Conservation (phyloP, 2,329 filamentous ascomycete genomes). For the Beauveria brongniartii region DNA sequence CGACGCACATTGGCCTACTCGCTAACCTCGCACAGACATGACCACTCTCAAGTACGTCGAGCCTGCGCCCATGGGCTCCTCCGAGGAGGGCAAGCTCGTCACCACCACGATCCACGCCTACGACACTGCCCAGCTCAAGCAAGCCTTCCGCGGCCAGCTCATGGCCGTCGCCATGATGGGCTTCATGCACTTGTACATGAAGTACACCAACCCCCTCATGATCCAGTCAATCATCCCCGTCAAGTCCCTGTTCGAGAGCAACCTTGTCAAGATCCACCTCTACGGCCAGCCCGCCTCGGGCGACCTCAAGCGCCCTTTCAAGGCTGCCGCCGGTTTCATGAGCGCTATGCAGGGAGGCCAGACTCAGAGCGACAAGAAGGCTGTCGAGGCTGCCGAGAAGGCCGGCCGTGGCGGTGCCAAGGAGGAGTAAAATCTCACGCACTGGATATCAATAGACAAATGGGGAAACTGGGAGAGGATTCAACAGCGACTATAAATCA, state of each 20-base stretch:
- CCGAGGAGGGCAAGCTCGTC: conserved; percentile 90
- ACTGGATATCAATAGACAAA: neutral
- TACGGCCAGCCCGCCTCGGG: conserved; percentile 79
- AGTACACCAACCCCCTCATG: conserved; percentile 98
- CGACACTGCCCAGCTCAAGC: conserved; percentile 77
- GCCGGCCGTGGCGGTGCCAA: conserved; percentile 62
- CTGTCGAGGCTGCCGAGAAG: conserved; percentile 71
- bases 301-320: conserved; percentile 94
- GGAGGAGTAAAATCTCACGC: conserved; percentile 51
- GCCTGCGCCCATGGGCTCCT: conserved; percentile 83
- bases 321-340: conserved; percentile 76
- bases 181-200: conserved; percentile 98
- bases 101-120: conserved; percentile 96
- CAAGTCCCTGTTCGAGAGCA: conserved; percentile 91
- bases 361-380: conserved; percentile 87
- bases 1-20: neutral
- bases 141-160: conserved; percentile 79
- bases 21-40: conserved; percentile 54
- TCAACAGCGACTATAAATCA: neutral
- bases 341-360: conserved; percentile 63
- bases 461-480: neutral
- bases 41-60: conserved; percentile 99
- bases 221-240: conserved; percentile 98
- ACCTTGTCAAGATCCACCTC: conserved; percentile 92
- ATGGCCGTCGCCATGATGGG: conserved; percentile 98